These are phyloP conservation scores for Colletotrichum shisoi DNA, from an alignment of 2,329 filamentous ascomycete species.

Conservation along the genomic window DNA sequence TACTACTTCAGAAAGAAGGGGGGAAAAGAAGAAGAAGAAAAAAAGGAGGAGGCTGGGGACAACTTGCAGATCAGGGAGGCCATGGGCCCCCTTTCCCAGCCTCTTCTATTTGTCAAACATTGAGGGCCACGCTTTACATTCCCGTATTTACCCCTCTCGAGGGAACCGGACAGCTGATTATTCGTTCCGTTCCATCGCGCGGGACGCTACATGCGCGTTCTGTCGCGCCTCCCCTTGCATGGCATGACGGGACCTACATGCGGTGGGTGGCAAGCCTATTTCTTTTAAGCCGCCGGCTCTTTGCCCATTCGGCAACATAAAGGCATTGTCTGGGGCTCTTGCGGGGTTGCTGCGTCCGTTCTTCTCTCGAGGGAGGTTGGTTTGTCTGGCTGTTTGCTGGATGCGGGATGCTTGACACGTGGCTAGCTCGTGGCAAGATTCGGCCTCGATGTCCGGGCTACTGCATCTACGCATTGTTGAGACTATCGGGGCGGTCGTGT, in stretches of 20 bases:
- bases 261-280: not conserved
- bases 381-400: conserved; percentile 2
- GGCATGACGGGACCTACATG: not conserved
- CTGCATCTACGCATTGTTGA: not conserved
- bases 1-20: not conserved
- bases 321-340: conserved; percentile 3
- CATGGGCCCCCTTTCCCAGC: not conserved
- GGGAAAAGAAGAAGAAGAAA: not conserved
- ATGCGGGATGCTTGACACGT: conserved; percentile 22
- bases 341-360: not conserved
- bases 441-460: not conserved
- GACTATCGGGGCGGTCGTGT: not conserved
- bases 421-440: conserved; percentile 20
- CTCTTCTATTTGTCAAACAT: conserved; percentile 10
- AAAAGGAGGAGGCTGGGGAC: conserved; percentile 34
- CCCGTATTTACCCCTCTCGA: not conserved
- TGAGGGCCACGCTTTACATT: not conserved
- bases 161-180: not conserved
- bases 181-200: not conserved
- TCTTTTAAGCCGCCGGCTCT: not conserved
- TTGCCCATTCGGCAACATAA: not conserved
- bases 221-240: conserved; percentile 12
- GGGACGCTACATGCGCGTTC: not conserved
- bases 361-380: not conserved
- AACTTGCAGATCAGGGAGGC: not conserved